Evolutionary conservation across 208 protist species (phyloP).

Genomic region (Angomonas deanei): DNA sequence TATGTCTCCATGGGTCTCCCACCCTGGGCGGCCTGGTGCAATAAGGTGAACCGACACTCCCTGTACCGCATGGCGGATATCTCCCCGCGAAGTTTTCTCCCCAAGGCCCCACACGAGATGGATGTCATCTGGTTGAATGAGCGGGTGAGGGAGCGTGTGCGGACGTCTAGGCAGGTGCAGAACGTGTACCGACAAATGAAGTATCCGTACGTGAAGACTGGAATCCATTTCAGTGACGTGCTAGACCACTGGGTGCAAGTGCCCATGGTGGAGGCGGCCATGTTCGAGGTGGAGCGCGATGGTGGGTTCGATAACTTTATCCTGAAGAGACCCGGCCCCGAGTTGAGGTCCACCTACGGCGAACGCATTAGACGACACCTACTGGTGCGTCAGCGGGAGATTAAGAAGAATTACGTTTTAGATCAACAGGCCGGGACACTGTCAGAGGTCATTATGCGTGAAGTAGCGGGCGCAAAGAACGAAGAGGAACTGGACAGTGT

Average conservation of each 20-base stretch:
- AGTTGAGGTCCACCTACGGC: conserved; percentile 86
- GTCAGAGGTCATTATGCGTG: conserved; percentile 37
- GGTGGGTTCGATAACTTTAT: conserved; percentile 91
- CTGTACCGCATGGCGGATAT: conserved; percentile 85
- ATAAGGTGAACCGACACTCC: conserved; percentile 73
- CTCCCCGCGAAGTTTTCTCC: conserved; percentile 63
- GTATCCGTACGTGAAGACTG: conserved; percentile 86
- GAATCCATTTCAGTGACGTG: conserved; percentile 83
- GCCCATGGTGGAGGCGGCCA: conserved; percentile 87
- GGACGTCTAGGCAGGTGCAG: conserved; percentile 82
- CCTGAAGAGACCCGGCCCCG: conserved; percentile 61
- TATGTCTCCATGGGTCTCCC: conserved; percentile 88
- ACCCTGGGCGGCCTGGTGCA: conserved; percentile 89
- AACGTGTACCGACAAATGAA: conserved; percentile 88
- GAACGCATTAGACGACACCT: conserved; percentile 85
- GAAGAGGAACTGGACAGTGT: conserved; percentile 50
- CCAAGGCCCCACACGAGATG: conserved; percentile 81
- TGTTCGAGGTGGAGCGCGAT: conserved; percentile 83
- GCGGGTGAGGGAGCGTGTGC: conserved; percentile 80
- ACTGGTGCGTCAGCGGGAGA: conserved; percentile 86
- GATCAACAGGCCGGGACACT: conserved; percentile 70
- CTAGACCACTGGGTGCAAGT: conserved; percentile 91
- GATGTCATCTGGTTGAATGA: conserved; percentile 91
- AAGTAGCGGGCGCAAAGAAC: conserved; percentile 32
- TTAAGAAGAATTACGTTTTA: conserved; percentile 88